Base-by-base conservation (phyloP, 1,284 basidiomycete species). In the Microbotryum scabiosae region DNA sequence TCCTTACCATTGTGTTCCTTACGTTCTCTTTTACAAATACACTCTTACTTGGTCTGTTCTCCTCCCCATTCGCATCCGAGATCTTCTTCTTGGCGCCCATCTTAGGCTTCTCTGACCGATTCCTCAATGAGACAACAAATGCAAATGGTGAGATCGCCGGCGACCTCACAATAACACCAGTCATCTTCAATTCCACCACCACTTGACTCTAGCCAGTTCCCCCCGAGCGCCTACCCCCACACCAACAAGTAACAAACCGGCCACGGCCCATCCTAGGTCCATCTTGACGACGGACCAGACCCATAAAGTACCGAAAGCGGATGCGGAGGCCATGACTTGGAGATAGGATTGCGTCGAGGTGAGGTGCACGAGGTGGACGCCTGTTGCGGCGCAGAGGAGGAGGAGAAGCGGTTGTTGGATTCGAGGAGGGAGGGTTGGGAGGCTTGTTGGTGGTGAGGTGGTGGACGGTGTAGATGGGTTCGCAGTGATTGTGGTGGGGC, bases 311-410 rank as follows among this genome's bases (percentile, higher is more conserved):
- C 64, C 67, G 3, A 64, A n/a, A 6, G 49, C 55, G 3, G 67
- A 64, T 6, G 67, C 67, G 16, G 57, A 60, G 16, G 47, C 52
- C 60, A 68, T 68, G 32, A 68, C 62, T 20, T 59, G 56, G n/a
- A 66, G 52, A 49, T 68, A 68, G 4, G 54, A 54, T 60, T 68
- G 65, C 54, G 69, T 65, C 56, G 68, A 59, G 23, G 62, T 64
- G 12, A 62, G 54, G 43, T 62, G 58, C 21, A 68, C 60, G 20
- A 64, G 59, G 2, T 57, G 25, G 56, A 64, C 36, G 18, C 66
- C 66, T 7, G 54, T 49, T 14, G 36, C 44, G 49, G 64, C 25
- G 32, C 56, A 64, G 51, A 63, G 56, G 32, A 32, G 32, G 49
- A 52, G 50, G 26, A 68, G 58, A 41, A 56, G 28, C 21, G 43